Evolutionary conservation across 1,284 basidiomycete species (phyloP).

Genomic region (Cryptococcus floricola): DNA sequence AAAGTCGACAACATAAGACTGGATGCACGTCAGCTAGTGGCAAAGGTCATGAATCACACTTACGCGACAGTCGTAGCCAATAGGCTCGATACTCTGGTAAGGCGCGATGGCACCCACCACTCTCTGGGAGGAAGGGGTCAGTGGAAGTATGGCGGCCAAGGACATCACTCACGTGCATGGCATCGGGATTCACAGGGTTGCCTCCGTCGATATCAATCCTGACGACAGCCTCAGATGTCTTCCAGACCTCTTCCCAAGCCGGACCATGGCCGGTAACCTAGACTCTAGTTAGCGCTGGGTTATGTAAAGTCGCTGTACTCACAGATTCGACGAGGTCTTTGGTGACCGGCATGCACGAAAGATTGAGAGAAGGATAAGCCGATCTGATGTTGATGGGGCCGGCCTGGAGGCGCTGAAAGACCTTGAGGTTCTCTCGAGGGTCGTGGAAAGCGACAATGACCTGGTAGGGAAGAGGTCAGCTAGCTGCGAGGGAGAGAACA

Average conservation of each 20-base stretch:
- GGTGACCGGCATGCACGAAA: constrained; percentile 25
- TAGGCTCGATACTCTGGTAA: constrained; percentile 15
- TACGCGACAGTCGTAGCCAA: constrained; percentile 20
- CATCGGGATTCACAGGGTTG: constrained; percentile 4
- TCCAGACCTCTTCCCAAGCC: constrained; percentile 22
- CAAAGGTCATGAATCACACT: constrained; percentile 1
- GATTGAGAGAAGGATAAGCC: constrained; percentile 6
- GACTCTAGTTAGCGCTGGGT: background rate
- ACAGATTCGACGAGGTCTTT: constrained; percentile 21
- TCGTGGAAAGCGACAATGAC: constrained; percentile 40
- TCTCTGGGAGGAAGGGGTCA: constrained; percentile 10
- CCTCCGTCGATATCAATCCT: constrained; percentile 18
- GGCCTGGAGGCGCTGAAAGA: constrained; percentile 21
- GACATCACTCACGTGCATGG: constrained; percentile 17
- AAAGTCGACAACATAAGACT: constrained; percentile 40
- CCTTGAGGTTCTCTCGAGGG: constrained; percentile 30
- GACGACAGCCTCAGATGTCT: constrained; percentile 15
- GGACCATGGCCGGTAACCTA: constrained; percentile 15
- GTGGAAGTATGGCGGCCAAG: background rate
- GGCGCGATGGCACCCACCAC: constrained; percentile 22
- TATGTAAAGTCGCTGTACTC: background rate
- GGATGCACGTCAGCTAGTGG: background rate
- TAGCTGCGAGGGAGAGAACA: background rate
- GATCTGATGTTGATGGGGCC: constrained; percentile 15
- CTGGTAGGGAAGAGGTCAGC: constrained; percentile 13